Conservation (phyloP, 2,329 filamentous ascomycete genomes). For the Aspergillus felis region DNA sequence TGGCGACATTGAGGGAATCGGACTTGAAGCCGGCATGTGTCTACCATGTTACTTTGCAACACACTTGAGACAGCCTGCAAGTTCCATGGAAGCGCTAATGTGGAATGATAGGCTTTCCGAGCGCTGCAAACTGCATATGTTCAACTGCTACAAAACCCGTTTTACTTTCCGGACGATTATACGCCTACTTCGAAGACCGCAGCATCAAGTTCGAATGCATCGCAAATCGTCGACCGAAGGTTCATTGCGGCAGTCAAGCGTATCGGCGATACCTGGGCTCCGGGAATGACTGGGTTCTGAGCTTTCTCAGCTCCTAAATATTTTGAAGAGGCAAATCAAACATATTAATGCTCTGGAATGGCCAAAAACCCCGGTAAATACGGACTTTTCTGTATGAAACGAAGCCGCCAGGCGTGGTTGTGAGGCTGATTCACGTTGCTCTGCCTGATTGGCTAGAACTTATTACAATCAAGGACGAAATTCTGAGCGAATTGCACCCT, state of each 20-base stretch:
- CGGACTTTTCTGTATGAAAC: too few species aligned
- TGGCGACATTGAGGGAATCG: slow-evolving; percentile 72
- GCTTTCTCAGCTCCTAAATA: slow-evolving; percentile 26
- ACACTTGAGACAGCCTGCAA: not conserved
- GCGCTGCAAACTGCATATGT: slow-evolving; percentile 94
- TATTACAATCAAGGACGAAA: not conserved
- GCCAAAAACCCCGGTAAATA: not conserved
- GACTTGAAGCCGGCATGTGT: slow-evolving; percentile 73
- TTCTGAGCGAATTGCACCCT: not conserved
- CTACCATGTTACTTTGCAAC: slow-evolving; percentile 3
- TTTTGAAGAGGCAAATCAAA: not conserved
- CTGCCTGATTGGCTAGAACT: not conserved
- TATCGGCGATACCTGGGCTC: slow-evolving; percentile 81
- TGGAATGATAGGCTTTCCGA: slow-evolving; percentile 64
- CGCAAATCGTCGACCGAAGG: slow-evolving; percentile 73
- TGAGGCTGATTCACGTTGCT: too few species aligned
- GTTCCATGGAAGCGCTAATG: not conserved
- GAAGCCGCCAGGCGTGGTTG: not conserved
- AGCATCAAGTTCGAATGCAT: slow-evolving; percentile 41
- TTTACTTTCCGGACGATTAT: slow-evolving; percentile 86
- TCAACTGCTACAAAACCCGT: slow-evolving; percentile 83
- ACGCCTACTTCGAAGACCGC: slow-evolving; percentile 53
- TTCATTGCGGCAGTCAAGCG: slow-evolving; percentile 80
- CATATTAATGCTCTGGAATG: not conserved
- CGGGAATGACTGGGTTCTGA: slow-evolving; percentile 68